Evolutionary conservation across 1,139 yeast species (phyloP).

Genomic region (Debaryomyces psychrophilus): DNA sequence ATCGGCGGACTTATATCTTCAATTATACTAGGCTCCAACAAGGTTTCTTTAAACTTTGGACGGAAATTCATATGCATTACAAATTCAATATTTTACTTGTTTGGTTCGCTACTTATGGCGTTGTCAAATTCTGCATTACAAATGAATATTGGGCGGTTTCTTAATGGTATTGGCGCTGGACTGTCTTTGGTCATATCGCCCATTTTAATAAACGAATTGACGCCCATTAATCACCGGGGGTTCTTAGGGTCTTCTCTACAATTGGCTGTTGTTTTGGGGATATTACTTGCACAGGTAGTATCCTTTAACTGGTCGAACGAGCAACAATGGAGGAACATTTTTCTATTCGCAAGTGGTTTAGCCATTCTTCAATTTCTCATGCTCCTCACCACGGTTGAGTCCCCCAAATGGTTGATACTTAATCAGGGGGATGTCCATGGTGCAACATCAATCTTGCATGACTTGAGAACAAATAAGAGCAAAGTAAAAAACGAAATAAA

Average conservation of each 20-base stretch:
- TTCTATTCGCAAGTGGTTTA: slow-evolving; percentile 28
- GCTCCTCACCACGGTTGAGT: slow-evolving; percentile 38
- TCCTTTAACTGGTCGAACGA: slow-evolving; percentile 38
- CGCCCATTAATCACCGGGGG: slow-evolving; percentile 44
- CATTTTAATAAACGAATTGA: slow-evolving; percentile 39
- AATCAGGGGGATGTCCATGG: slow-evolving; percentile 29
- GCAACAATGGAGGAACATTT: slow-evolving; percentile 40
- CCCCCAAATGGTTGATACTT: slow-evolving; percentile 45
- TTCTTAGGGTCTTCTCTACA: slow-evolving; percentile 42
- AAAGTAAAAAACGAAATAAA: slow-evolving; percentile 39
- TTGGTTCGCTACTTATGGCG: slow-evolving; percentile 35
- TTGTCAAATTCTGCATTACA: slow-evolving; percentile 22
- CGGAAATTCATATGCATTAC: slow-evolving; percentile 29
- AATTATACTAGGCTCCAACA: slow-evolving; percentile 33
- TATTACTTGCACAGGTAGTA: slow-evolving; percentile 35
- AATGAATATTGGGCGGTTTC: slow-evolving; percentile 33
- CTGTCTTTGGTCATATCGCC: slow-evolving; percentile 42
- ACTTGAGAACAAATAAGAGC: slow-evolving; percentile 32
- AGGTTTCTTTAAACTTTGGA: slow-evolving; percentile 29
- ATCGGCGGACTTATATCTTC: slow-evolving; percentile 42
- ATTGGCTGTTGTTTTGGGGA: slow-evolving; percentile 41
- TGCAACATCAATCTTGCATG: slow-evolving; percentile 33
- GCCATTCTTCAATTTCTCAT: slow-evolving; percentile 34
- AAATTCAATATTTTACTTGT: slow-evolving; percentile 28
- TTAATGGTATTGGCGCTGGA: slow-evolving; percentile 45